phyloP scores from a whole-genome alignment of 2,329 filamentous ascomycete genomes.

The Dactylonectria estremocensis region DNA sequence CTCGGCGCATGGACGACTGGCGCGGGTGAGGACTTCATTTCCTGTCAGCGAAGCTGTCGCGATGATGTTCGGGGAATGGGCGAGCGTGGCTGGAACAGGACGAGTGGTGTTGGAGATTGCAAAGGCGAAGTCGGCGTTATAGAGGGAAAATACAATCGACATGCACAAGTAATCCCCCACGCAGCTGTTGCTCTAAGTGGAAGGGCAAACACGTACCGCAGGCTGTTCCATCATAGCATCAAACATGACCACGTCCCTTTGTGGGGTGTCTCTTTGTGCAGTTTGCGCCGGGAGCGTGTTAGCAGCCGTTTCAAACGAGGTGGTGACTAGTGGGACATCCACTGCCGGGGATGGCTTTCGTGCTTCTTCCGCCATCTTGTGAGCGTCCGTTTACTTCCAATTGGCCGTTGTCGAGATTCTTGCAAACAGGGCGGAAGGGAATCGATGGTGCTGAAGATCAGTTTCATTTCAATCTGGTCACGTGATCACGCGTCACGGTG shows the following conservation, averaged over 20 bases:
- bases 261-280: slow-evolving; percentile 43
- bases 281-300: slow-evolving; percentile 38
- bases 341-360: slow-evolving; percentile 37
- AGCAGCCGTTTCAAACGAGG: slow-evolving; percentile 40
- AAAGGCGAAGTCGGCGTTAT: neutral
- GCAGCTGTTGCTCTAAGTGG: slow-evolving; percentile 2
- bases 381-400: slow-evolving; percentile 12
- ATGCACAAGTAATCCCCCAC: neutral
- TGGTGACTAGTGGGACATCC: slow-evolving; percentile 41
- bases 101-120: neutral
- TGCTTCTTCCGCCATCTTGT: slow-evolving; percentile 52
- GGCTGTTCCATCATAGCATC: slow-evolving; percentile 60
- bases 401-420: slow-evolving; percentile 26
- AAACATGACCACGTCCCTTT: slow-evolving; percentile 61
- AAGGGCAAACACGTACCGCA: slow-evolving; percentile 52
- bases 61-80: neutral
- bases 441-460: slow-evolving; percentile 9
- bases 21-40: slow-evolving; percentile 56
- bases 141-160: neutral
- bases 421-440: slow-evolving; percentile 1
- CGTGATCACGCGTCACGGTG: slow-evolving; percentile 56
- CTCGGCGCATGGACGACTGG: slow-evolving; percentile 57
- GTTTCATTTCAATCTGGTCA: slow-evolving; percentile 45
- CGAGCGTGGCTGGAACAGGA: neutral
- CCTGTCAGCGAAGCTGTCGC: slow-evolving; percentile 31